Evolutionary conservation across 2,329 filamentous ascomycete genomes (phyloP), one percentile per base, ranked within the genome.

Genomic region (Lasiodiplodia sp.): DNA sequence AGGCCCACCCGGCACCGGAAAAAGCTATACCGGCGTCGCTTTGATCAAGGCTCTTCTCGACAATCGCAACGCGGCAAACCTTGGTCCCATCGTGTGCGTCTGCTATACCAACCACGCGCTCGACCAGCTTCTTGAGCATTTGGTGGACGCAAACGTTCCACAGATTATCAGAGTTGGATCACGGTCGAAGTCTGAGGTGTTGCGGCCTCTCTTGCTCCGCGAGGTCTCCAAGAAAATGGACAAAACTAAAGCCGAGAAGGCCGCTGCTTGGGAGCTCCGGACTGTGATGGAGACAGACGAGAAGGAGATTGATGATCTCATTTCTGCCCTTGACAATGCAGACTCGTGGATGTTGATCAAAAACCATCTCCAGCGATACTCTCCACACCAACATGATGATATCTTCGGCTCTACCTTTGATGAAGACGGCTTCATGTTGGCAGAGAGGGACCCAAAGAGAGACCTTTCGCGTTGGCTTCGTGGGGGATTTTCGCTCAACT

Each of bases 1-100:
- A 78, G 91, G 91, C 0, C 90, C 90, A 0, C 90, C 90, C 0
- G 90, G 91, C 0, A 92, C 90, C 0, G 90, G 91, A 0, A 92
- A 92, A 74, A 86, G 83, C 4, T 91, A 85, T 71, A 82, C 85
- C 0, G 89, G 89, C 2, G 82, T 88, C 2, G 82, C 85, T 53
- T 75, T 92, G n/a, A 84, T 91, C 69, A 85, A 86, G 69, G 81
- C 84, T 0, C 74, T 90, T 6, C 73, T 90, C 80, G 12, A 84
- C 80, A 76, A 78, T 67, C 79, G 76, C 37, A 53, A 70, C 0
- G 73, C 70, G 21, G 78, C 72, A 0, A 65, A 74, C 0, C 71
- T 86, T 0, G 83, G 84, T 0, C 84, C 84, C 0, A 82, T 87
- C 5, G 70, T 87, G 75, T 23, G 74, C 76, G 74, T 78, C 0